Conservation (phyloP, 139 green algal species). For the Picochlorum sp. region DNA sequence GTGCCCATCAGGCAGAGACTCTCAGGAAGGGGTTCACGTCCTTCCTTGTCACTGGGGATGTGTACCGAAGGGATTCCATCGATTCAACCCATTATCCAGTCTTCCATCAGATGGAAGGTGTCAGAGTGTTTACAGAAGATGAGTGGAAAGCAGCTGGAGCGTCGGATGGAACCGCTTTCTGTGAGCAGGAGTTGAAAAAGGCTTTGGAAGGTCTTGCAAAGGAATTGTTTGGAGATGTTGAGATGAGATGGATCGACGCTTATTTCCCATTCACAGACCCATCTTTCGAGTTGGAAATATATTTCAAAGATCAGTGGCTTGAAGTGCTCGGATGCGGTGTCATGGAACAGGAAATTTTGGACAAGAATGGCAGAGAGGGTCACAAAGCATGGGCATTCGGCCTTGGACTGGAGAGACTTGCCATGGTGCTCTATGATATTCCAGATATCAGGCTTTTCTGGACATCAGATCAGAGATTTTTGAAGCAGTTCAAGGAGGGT, state of each 20-base stretch:
- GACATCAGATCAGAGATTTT: constrained; percentile 82
- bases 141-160: constrained; percentile 17
- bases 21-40: constrained; percentile 62
- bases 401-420: constrained; percentile 91
- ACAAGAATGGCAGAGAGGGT: constrained; percentile 45
- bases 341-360: constrained; percentile 87
- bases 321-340: constrained; percentile 98
- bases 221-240: constrained; percentile 79
- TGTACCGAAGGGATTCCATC: constrained; percentile 93
- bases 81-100: constrained; percentile 99
- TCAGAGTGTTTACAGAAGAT: constrained; percentile 55
- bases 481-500: constrained; percentile 77
- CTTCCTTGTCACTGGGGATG: constrained; percentile 95
- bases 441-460: constrained; percentile 98
- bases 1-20: constrained; percentile 76
- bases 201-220: constrained; percentile 82
- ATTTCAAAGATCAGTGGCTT: constrained; percentile 96
- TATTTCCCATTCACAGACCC: constrained; percentile 99
- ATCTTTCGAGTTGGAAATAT: constrained; percentile 97
- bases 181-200: constrained; percentile 77
- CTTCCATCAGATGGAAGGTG: constrained; percentile 99
- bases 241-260: constrained; percentile 89
- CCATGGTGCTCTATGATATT: constrained; percentile 98
- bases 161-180: constrained; percentile 27
- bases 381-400: constrained; percentile 44